Percentiles rank a stretch among this genome's conserved stretches.
These are phyloP conservation scores for Rhizopogon salebrosus DNA, from an alignment of 768 basidiomycete species.

Conservation along the genomic window DNA sequence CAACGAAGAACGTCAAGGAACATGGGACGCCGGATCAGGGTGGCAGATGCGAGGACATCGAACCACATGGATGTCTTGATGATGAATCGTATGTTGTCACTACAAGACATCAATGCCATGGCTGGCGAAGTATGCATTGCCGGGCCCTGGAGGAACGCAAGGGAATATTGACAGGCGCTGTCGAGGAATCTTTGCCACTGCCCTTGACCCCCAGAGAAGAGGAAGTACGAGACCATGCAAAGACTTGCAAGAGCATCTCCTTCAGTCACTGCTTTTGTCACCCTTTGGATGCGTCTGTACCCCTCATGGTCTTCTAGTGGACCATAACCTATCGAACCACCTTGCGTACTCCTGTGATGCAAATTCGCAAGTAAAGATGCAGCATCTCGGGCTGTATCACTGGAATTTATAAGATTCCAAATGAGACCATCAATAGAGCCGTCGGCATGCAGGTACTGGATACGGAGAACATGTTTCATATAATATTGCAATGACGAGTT, in stretches of 20 bases:
- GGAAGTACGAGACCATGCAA: slow-evolving; percentile 68
- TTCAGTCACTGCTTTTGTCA: slow-evolving; percentile 28
- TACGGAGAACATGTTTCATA: slow-evolving; percentile 53
- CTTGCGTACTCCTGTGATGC: slow-evolving; percentile 34
- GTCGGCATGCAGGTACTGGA: slow-evolving; percentile 70
- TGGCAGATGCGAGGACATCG: slow-evolving; percentile 75
- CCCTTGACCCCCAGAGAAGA: slow-evolving; percentile 74
- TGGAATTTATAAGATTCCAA: slow-evolving; percentile 42
- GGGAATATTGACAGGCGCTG: slow-evolving; percentile 54
- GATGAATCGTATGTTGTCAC: slow-evolving; percentile 59
- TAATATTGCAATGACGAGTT: slow-evolving; percentile 37
- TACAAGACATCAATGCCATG: slow-evolving; percentile 40
- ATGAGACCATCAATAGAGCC: slow-evolving; percentile 41
- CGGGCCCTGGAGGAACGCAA: slow-evolving; percentile 40
- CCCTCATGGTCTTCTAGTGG: slow-evolving; percentile 19
- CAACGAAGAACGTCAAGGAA: slow-evolving; percentile 51
- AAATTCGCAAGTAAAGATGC: slow-evolving; percentile 60
- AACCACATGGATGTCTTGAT: slow-evolving; percentile 86
- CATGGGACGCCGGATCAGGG: slow-evolving; percentile 53
- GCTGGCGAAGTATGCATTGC: slow-evolving; percentile 31
- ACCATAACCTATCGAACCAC: slow-evolving; percentile 14
- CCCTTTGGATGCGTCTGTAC: slow-evolving; percentile 23
- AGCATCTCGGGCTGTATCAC: slow-evolving; percentile 47
- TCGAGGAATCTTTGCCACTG: slow-evolving; percentile 64
- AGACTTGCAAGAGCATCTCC: slow-evolving; percentile 79